Evolutionary conservation across 2,329 filamentous ascomycete genomes (phyloP).

Genomic region (Claviceps sp.): DNA sequence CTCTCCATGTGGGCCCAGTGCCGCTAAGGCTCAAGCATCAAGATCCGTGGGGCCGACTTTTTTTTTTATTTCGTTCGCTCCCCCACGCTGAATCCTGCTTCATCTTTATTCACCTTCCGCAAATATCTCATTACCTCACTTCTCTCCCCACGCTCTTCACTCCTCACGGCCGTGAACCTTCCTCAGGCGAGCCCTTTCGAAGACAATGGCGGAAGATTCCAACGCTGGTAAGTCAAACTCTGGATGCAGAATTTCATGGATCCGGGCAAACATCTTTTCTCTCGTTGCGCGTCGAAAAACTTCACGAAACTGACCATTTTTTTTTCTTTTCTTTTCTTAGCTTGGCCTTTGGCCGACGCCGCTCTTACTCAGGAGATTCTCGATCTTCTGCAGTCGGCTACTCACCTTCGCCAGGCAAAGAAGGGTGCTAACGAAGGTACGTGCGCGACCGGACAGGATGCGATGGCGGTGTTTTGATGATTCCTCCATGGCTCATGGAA

Average conservation of each 20-base stretch:
- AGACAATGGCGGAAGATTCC: constrained; percentile 14
- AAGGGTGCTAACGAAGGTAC: constrained; percentile 71
- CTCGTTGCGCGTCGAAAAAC: background rate
- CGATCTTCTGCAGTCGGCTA: constrained; percentile 64
- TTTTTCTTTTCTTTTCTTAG: constrained; percentile 19
- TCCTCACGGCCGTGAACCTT: constrained; percentile 43
- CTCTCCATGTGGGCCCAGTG: background rate
- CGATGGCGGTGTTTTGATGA: background rate
- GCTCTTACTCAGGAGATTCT: constrained; percentile 70
- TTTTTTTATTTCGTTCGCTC: constrained; percentile 1
- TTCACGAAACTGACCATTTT: background rate
- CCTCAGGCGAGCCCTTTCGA: constrained; percentile 18
- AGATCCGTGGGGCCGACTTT: constrained; percentile 1
- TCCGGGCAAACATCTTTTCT: background rate
- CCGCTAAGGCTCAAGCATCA: background rate
- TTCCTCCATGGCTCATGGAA: no score
- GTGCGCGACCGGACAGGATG: constrained; percentile 1
- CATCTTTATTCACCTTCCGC: background rate
- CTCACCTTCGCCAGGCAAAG: constrained; percentile 59
- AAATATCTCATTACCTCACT: background rate
- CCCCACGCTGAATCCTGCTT: background rate
- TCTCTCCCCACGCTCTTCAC: constrained; percentile 1
- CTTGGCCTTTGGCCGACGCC: constrained; percentile 61
- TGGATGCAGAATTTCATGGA: no score
- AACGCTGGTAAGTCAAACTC: constrained; percentile 11